Percentiles rank a stretch among this genome's conserved stretches.
phyloP scores from a whole-genome alignment of 2,329 filamentous ascomycete genomes.

The Colletotrichum sp. region DNA sequence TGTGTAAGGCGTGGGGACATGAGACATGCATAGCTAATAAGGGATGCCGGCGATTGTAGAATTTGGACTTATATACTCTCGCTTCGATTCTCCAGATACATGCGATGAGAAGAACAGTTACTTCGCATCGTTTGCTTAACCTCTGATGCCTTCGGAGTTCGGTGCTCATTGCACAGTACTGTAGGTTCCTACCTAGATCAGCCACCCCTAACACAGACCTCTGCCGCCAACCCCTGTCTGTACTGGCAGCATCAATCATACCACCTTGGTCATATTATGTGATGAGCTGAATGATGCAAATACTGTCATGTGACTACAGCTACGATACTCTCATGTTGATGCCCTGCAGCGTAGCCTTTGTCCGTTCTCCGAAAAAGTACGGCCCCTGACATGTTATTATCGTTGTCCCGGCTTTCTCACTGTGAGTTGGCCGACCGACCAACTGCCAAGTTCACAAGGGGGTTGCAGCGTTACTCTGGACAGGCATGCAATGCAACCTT shows the following conservation, averaged over 20 bases:
- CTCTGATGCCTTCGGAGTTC: neutral
- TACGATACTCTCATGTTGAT: neutral
- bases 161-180: neutral
- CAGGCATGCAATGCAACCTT: neutral
- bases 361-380: fast-evolving
- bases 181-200: neutral
- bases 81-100: neutral
- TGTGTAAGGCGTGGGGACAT: neutral
- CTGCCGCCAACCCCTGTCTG: neutral
- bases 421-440: neutral
- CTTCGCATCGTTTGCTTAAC: fast-evolving
- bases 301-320: neutral
- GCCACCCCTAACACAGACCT: neutral
- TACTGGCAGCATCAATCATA: neutral
- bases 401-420: neutral
- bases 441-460: neutral
- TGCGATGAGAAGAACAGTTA: fast-evolving
- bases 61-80: neutral
- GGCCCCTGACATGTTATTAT: fast-evolving
- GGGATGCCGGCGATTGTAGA: fast-evolving
- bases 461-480: neutral
- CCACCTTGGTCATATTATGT: neutral
- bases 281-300: neutral
- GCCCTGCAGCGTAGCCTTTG: neutral
- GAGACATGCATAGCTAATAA: fast-evolving